Base-by-base conservation (phyloP, 148 eudicot genomes). In the Diospyros lotus region DNA sequence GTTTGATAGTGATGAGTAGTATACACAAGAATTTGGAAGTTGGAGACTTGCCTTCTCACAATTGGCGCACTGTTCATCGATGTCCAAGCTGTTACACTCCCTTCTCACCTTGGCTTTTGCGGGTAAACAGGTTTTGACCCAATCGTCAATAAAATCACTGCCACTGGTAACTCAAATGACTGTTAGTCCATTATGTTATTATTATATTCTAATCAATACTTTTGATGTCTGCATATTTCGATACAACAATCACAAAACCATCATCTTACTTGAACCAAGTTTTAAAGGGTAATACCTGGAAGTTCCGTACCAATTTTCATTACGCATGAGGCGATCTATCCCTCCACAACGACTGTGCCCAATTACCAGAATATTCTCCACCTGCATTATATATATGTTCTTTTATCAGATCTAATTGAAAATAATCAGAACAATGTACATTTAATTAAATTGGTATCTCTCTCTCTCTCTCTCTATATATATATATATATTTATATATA, bases 111-210 rank as follows among this genome's bases (percentile, higher is more conserved):
- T 88, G 75, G 87, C 52, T 84, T 77, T 85, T 8, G 98, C 98
- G 61, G 87, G 78, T 68, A 73, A 53, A 54, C 97, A 80, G 13
- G 92, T 89, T 74, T 92, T 86, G 11, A 94, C 98, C 98, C 98
- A 94, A n/a, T 87, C 85, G 77, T 94, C 98, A 2, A 94, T 94
- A 73, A 94, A 89, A 3, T 87, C 84, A 48, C 92, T 89, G 87
- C 85, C 84, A 48, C 92, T 89, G 87, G 17, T 3, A 64, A 39
- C 63, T 70, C 42, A 50, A 38, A 52, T 28, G 28, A 3, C 40
- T 18, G 28, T 39, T 2, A 70, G n/a, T 6, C 17, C 39, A 4
- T 63, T 13, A 39, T 2, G n/a, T 12, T 11, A 10, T 13, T 14
- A 14, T 40, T 8, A 2, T 64, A 10, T 6, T 11, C 0, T 64